Evolutionary conservation across 2,329 filamentous ascomycete species (phyloP).

Genomic region (Diaporthe citri): DNA sequence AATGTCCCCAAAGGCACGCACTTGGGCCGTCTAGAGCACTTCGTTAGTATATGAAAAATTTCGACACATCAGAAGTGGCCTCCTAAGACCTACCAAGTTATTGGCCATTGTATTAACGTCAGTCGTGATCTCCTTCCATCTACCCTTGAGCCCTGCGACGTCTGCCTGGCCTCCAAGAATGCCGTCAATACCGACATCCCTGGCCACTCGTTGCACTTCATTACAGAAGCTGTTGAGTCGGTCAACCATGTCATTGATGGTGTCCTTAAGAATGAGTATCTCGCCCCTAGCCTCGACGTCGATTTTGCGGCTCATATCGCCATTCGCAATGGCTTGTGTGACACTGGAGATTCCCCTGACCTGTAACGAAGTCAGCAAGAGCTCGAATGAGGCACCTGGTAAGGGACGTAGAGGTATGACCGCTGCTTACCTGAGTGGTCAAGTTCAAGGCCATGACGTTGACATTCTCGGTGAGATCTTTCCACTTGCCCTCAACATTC

Average conservation of each 20-base stretch:
- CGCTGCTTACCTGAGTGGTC: conserved; percentile 68
- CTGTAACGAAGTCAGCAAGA: conserved; percentile 53
- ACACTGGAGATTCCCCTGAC: conserved; percentile 94
- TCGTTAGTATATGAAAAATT: conserved; percentile 47
- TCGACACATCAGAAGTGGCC: neutral
- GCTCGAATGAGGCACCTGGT: neutral
- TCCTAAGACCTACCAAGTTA: conserved; percentile 63
- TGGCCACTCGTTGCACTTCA: conserved; percentile 93
- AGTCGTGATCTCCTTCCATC: conserved; percentile 98
- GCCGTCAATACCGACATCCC: conserved; percentile 96
- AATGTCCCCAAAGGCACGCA: conserved; percentile 97
- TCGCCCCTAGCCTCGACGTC: conserved; percentile 96
- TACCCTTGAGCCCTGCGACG: conserved; percentile 89
- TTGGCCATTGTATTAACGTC: conserved; percentile 94
- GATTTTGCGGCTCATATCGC: conserved; percentile 96
- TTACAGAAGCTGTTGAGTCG: conserved; percentile 95
- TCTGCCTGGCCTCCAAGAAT: conserved; percentile 99
- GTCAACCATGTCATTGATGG: conserved; percentile 99
- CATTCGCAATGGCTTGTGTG: conserved; percentile 94
- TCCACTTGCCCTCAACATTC: conserved; percentile 98
- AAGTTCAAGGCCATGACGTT: conserved; percentile 81
- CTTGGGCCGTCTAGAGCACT: conserved; percentile 85
- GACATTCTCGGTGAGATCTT: conserved; percentile 92
- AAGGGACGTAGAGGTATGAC: no score
- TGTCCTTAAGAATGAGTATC: conserved; percentile 93